Percentiles rank a stretch among this genome's conserved stretches.
Evolutionary conservation across 2,329 filamentous ascomycete genomes (phyloP).

Genomic region (Microcyclosporella mali): DNA sequence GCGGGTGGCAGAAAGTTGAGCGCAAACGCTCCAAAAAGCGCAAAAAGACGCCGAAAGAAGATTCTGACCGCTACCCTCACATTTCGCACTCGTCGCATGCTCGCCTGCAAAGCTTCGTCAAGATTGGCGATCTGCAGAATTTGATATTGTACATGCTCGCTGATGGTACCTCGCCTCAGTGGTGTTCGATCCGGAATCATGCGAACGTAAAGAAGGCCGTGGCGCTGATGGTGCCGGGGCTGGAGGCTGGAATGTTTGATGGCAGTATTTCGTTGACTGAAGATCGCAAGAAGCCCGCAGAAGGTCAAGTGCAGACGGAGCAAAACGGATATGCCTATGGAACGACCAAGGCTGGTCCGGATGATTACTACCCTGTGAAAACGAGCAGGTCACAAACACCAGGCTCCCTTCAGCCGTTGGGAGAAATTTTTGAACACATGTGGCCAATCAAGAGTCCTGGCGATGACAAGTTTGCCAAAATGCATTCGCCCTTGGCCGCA

Average conservation of each 20-base stretch:
- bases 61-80: slow-evolving; percentile 44
- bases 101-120: slow-evolving; percentile 50
- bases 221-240: slow-evolving; percentile 81
- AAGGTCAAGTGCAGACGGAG: slow-evolving; percentile 1
- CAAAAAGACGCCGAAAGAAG: slow-evolving; percentile 22
- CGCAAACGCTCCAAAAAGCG: slow-evolving; percentile 18
- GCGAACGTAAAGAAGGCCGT: slow-evolving; percentile 65
- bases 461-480: slow-evolving; percentile 69
- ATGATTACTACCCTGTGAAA: slow-evolving; percentile 45
- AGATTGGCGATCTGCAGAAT: slow-evolving; percentile 53
- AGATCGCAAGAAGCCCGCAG: slow-evolving; percentile 2
- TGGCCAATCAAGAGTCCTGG: slow-evolving; percentile 88
- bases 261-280: slow-evolving; percentile 39
- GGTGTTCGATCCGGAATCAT: slow-evolving; percentile 55
- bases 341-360: slow-evolving; percentile 33
- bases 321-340: slow-evolving; percentile 8
- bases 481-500: slow-evolving; percentile 81
- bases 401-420: slow-evolving; percentile 53
- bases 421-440: slow-evolving; percentile 76
- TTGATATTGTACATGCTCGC: slow-evolving; percentile 56
- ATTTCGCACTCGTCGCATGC: slow-evolving; percentile 49
- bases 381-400: slow-evolving; percentile 40
- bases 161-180: slow-evolving; percentile 57
- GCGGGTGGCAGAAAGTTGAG: slow-evolving; percentile 26
- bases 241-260: slow-evolving; percentile 87